Conservation (phyloP, 495 filamentous ascomycete genomes). For the Neurospora cerealis region DNA sequence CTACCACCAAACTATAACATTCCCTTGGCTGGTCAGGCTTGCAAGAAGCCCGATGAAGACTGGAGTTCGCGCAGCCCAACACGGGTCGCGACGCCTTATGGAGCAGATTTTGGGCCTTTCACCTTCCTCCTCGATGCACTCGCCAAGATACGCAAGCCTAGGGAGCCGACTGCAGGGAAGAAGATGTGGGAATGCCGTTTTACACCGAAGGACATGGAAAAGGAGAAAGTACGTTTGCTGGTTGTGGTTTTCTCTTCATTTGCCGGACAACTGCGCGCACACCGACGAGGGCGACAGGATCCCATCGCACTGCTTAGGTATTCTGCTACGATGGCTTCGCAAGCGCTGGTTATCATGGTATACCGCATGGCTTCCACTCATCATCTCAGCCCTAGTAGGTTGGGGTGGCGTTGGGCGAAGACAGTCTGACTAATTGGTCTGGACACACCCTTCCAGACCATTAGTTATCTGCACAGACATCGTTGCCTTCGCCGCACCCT, state of each 20-base stretch:
- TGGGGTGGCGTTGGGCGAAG: neutral
- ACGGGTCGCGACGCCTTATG: neutral
- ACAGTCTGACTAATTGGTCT: neutral
- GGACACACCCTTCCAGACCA: neutral
- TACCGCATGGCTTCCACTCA: neutral
- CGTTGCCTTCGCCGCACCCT: neutral
- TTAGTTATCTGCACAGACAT: neutral
- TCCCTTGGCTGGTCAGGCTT: conserved; percentile 20
- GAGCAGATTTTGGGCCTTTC: neutral
- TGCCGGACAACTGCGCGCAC: neutral
- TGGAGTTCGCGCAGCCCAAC: neutral
- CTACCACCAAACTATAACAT: conserved; percentile 7
- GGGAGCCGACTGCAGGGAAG: neutral
- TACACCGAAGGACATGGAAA: neutral
- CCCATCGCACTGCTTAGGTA: neutral
- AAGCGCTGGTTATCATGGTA: neutral
- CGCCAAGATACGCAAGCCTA: neutral
- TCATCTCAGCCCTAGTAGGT: neutral
- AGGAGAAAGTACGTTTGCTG: neutral
- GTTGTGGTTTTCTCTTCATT: neutral
- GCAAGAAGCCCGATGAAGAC: neutral
- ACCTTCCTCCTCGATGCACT: neutral
- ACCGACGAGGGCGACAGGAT: neutral
- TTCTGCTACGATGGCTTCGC: neutral
- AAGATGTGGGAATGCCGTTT: neutral